Percentiles rank a stretch among this genome's conserved stretches.
These are phyloP conservation scores for Pleurotus giganteus DNA, from an alignment of 768 basidiomycete species.

Conservation along the genomic window DNA sequence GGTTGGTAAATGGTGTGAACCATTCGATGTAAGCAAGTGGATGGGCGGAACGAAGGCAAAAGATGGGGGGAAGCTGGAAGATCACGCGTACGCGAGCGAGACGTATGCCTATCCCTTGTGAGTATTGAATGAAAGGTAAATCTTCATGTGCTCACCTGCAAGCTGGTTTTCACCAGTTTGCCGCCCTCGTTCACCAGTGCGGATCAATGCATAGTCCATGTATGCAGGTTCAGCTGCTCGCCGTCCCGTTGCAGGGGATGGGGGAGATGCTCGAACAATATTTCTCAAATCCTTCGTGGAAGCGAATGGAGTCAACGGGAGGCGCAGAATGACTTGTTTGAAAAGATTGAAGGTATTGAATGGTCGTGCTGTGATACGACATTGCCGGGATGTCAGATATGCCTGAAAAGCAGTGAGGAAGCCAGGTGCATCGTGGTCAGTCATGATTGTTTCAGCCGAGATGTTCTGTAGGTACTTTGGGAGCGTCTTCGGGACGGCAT, in stretches of 20 bases:
- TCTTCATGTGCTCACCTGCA: constrained; percentile 8
- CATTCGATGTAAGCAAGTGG: constrained; percentile 20
- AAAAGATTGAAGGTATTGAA: constrained; percentile 18
- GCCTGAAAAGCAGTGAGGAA: background rate
- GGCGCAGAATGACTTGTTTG: constrained; percentile 13
- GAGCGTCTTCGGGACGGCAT: background rate
- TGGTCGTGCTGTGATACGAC: background rate
- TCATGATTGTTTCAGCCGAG: background rate
- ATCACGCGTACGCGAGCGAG: constrained; percentile 15
- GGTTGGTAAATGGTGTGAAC: constrained; percentile 15
- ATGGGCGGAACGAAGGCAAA: background rate
- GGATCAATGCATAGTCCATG: constrained; percentile 13
- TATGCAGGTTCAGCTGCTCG: constrained; percentile 10
- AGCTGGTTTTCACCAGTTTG: background rate
- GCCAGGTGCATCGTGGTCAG: background rate
- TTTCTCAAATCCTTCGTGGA: constrained; percentile 3
- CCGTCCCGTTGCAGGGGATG: background rate
- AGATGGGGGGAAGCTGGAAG: constrained; percentile 14
- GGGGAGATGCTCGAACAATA: constrained; percentile 13
- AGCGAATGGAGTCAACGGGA: constrained; percentile 14
- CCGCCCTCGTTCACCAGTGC: constrained; percentile 9
- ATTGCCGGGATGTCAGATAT: background rate
- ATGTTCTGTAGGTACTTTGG: background rate
- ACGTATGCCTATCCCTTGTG: constrained; percentile 5
- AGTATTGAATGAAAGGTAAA: constrained; percentile 2